phyloP scores from a whole-genome alignment of 1,284 basidiomycete genomes.

The Naganishia sp. region DNA sequence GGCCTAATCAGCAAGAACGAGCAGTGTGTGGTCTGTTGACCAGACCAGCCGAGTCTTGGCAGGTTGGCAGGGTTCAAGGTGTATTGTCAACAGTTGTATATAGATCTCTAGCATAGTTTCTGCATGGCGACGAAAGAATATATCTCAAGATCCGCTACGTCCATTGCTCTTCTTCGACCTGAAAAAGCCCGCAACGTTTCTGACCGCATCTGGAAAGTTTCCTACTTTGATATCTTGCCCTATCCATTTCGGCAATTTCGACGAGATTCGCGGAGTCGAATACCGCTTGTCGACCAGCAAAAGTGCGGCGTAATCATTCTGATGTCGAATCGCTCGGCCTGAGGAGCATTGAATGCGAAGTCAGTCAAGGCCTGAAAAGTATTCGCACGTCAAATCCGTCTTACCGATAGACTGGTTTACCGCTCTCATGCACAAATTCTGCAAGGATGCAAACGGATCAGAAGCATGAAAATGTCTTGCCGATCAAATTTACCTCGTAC shows the following conservation, averaged over 20 bases:
- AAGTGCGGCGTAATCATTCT: constrained; percentile 77
- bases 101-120: background rate
- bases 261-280: constrained; percentile 63
- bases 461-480: background rate
- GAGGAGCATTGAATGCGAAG: background rate
- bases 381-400: constrained; percentile 37
- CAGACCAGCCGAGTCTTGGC: background rate
- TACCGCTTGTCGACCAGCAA: constrained; percentile 84
- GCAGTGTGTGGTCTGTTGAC: constrained; percentile 34
- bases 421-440: constrained; percentile 89
- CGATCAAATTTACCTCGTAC: constrained; percentile 60
- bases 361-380: background rate
- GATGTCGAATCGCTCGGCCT: constrained; percentile 88
- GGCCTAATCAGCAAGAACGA: constrained; percentile 40
- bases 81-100: constrained; percentile 8
- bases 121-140: background rate
- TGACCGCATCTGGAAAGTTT: constrained; percentile 73
- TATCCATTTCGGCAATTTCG: constrained; percentile 87
- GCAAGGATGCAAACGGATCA: background rate
- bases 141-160: background rate
- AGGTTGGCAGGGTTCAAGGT: background rate
- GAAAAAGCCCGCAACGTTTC: constrained; percentile 70
- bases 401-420: constrained; percentile 95
- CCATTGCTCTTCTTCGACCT: constrained; percentile 48
- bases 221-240: constrained; percentile 65